These are phyloP conservation scores for Chaetomium sp. DNA, from an alignment of 2,329 filamentous ascomycete genomes.

Conservation along the genomic window DNA sequence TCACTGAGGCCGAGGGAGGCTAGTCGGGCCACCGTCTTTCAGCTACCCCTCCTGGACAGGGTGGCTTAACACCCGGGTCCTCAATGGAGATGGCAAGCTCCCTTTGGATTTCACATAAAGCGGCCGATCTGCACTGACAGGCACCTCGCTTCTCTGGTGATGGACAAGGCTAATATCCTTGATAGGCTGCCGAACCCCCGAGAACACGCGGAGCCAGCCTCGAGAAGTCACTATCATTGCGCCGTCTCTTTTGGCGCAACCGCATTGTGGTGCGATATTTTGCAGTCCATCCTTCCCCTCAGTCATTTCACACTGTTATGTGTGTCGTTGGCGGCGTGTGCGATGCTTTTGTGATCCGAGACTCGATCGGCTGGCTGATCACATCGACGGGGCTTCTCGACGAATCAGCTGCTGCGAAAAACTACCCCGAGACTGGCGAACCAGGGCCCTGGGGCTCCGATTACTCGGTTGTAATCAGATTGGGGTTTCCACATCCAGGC, in stretches of 20 bases:
- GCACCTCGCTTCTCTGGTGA: slow-evolving; percentile 8
- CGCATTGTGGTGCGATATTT: not conserved
- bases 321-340: not conserved
- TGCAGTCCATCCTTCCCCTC: not conserved
- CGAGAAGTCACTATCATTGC: not conserved
- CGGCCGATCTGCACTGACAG: slow-evolving; percentile 13
- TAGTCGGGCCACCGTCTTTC: slow-evolving; percentile 9
- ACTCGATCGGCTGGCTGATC: slow-evolving; percentile 4
- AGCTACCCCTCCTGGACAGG: slow-evolving; percentile 7
- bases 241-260: not conserved
- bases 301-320: slow-evolving; percentile 2
- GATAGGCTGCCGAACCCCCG: slow-evolving; percentile 12
- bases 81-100: not conserved
- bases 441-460: slow-evolving; percentile 11
- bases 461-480: slow-evolving; percentile 1
- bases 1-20: not conserved
- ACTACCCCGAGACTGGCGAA: not conserved
- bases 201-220: not conserved
- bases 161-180: not conserved
- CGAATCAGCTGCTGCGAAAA: slow-evolving; percentile 10
- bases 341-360: slow-evolving; percentile 1
- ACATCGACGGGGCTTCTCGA: not conserved
- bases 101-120: not conserved
- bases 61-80: slow-evolving; percentile 1
- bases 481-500: slow-evolving; percentile 2